Evolutionary conservation across 441 rosid species (phyloP).

Genomic region (Erodium texanum): DNA sequence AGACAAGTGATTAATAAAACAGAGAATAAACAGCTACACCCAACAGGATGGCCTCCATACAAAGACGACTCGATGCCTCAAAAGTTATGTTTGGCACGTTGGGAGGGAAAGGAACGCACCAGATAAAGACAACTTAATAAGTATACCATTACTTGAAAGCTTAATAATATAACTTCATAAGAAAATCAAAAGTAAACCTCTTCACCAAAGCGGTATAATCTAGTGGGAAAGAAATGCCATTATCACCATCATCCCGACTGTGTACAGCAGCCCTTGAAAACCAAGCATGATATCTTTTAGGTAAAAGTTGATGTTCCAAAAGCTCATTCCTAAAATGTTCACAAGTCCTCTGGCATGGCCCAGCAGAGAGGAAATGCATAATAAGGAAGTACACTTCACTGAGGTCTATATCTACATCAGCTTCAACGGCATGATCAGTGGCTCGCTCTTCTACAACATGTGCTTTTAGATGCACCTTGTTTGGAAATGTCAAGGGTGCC

Average conservation of each 20-base stretch:
- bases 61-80: background rate
- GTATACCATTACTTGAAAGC: conserved; percentile 10
- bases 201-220: conserved; percentile 57
- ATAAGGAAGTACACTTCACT: conserved; percentile 87
- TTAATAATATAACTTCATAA: conserved; percentile 9
- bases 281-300: conserved; percentile 97
- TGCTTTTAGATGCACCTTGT: conserved; percentile 36
- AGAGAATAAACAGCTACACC: background rate
- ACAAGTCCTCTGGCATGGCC: conserved; percentile 81
- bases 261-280: conserved; percentile 66
- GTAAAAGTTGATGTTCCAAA: conserved; percentile 81
- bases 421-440: conserved; percentile 24
- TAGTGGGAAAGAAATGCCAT: conserved; percentile 73
- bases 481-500: conserved; percentile 37
- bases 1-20: background rate
- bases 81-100: no score
- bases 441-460: conserved; percentile 37
- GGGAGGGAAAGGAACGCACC: no score
- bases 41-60: background rate
- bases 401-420: conserved; percentile 57
- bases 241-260: conserved; percentile 68
- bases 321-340: conserved; percentile 77
- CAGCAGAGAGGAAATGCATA: conserved; percentile 43
- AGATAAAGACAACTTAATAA: no score
- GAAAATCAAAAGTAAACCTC: conserved; percentile 36